Evolutionary conservation across 106 monocot species (phyloP).

Genomic region (Alisma plantagoaquatica): DNA sequence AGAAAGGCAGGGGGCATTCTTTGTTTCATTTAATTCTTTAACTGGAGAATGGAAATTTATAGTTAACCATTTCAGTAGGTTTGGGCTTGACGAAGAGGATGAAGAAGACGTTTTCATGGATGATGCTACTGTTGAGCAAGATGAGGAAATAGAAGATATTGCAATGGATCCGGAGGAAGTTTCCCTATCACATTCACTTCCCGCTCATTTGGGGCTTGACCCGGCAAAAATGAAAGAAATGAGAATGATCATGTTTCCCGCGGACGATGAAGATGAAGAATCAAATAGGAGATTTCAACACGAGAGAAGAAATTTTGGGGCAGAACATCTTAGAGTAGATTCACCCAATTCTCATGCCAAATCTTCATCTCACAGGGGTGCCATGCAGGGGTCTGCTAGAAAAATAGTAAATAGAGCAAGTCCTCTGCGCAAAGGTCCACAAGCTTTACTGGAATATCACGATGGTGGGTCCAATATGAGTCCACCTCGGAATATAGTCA

Average conservation of each 20-base stretch:
- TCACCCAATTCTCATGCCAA: slow-evolving; percentile 47
- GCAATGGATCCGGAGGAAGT: slow-evolving; percentile 11
- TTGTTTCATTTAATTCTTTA: slow-evolving; percentile 52
- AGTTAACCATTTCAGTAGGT: slow-evolving; percentile 90
- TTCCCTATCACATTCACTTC: slow-evolving; percentile 79
- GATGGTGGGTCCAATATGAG: slow-evolving; percentile 21
- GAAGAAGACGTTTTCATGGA: slow-evolving; percentile 73
- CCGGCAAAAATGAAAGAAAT: slow-evolving; percentile 88
- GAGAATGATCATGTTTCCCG: slow-evolving; percentile 77
- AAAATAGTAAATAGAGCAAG: slow-evolving; percentile 26
- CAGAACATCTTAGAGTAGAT: slow-evolving; percentile 29
- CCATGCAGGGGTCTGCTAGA: slow-evolving; percentile 32
- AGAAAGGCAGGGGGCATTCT: slow-evolving; percentile 57
- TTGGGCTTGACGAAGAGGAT: slow-evolving; percentile 63
- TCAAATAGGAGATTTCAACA: slow-evolving; percentile 27
- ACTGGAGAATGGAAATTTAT: slow-evolving; percentile 71
- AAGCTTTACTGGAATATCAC: slow-evolving; percentile 61
- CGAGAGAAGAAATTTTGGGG: slow-evolving; percentile 19
- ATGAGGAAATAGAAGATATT: slow-evolving; percentile 20
- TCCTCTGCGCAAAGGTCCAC: slow-evolving; percentile 28
- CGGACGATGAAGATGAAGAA: slow-evolving; percentile 53
- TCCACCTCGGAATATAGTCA: slow-evolving; percentile 42
- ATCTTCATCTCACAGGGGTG: slow-evolving; percentile 27
- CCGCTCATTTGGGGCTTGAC: slow-evolving; percentile 96
- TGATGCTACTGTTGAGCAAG: slow-evolving; percentile 31